Base-by-base conservation (phyloP, 2,329 filamentous ascomycete genomes). In the Diplocarpon mali region DNA sequence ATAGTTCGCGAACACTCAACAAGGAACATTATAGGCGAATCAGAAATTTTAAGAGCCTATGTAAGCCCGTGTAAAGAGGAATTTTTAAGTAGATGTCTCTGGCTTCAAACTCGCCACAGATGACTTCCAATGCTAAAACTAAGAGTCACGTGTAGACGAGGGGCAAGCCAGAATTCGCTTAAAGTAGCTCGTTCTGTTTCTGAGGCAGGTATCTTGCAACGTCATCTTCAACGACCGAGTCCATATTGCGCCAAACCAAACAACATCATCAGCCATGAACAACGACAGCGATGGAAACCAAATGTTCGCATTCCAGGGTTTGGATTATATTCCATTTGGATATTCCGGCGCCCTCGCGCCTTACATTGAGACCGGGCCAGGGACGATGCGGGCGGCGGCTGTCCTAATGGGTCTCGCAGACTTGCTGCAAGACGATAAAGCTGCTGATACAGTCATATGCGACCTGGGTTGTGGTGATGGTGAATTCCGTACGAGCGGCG, bases 271-370 rank as follows among this genome's bases (percentile, higher is more conserved):
- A 32, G 9, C 9, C 30, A 32, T 32, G 30, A 32, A 32, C n/a
- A 12, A 43, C 15, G 41, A 38, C 27, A 17, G 24, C 9, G 41
- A 43, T 34, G 48, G 46, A 4, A 44, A 38, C 28, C 50, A 50
- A 8, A 31, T 49, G 31, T 54, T 57, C 24, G 60, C 60, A 9
- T 60, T 63, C 37, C 54, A 61, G 11, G 57, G 54, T 14, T 45
- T 56, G 11, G 52, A 56, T 12, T 56, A 56, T 27, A 52, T 56
- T 3, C 53, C 53, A 0, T 54, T 42, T 17, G 53, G 53, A 7
- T 54, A 47, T 31, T 35, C 45, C 17, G 46, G 47, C 2, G 44
- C 36, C 8, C 24, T 40, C 10, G 53, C 53, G 20, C 53, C 53
- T 16, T 56, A 56, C 28, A 56, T 56, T 20, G 52, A 54, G 20